phyloP scores from a whole-genome alignment of 2,329 filamentous ascomycete species.

The Alternaria arbusti region DNA sequence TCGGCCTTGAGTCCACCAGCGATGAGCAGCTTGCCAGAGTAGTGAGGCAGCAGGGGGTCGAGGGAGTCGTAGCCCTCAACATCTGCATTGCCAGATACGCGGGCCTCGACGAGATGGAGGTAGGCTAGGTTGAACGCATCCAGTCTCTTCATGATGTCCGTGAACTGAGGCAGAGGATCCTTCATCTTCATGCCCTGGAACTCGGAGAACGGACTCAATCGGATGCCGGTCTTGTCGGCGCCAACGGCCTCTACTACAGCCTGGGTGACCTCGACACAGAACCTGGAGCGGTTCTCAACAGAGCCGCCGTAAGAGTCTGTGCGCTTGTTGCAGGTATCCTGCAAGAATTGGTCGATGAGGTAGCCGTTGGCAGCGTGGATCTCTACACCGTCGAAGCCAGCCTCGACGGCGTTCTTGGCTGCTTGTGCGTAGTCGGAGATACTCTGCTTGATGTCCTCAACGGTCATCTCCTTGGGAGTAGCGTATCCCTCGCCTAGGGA shows the following conservation, averaged over 20 bases:
- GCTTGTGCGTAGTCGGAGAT: conserved; percentile 50
- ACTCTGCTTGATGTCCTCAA: conserved; percentile 49
- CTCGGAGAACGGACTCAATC: conserved; percentile 65
- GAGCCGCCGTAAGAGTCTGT: conserved; percentile 58
- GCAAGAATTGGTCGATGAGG: conserved; percentile 70
- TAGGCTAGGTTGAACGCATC: conserved; percentile 60
- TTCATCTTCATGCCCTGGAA: conserved; percentile 71
- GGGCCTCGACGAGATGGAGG: conserved; percentile 62
- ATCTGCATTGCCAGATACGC: conserved; percentile 55
- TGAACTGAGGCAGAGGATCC: conserved; percentile 69
- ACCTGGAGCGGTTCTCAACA: conserved; percentile 59
- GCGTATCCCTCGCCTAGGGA: conserved; percentile 52
- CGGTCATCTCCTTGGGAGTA: conserved; percentile 46
- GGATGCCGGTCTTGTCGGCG: conserved; percentile 63
- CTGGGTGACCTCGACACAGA: conserved; percentile 61
- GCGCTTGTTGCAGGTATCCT: conserved; percentile 62
- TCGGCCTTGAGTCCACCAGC: conserved; percentile 53
- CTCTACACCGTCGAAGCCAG: conserved; percentile 68
- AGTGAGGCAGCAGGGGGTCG: conserved; percentile 34
- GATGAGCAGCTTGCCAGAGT: conserved; percentile 44
- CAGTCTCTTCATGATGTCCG: conserved; percentile 60
- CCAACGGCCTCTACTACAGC: conserved; percentile 61
- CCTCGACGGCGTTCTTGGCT: conserved; percentile 55
- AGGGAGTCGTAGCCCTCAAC: conserved; percentile 29
- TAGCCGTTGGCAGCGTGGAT: conserved; percentile 69